Base-by-base conservation (phyloP, 2,329 filamentous ascomycete species). In the Aspergillus caelatus region DNA sequence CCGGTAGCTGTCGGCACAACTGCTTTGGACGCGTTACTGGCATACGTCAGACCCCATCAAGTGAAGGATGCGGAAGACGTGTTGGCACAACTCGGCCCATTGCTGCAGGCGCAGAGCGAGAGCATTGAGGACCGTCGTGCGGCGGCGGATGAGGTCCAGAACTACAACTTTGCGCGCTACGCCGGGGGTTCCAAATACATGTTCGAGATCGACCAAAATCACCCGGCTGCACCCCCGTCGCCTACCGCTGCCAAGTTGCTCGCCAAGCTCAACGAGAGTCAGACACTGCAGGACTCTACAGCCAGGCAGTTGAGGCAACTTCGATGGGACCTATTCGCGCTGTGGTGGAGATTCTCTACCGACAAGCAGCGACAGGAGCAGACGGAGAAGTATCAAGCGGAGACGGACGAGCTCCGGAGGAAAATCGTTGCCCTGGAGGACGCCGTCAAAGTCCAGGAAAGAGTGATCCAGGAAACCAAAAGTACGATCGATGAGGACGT, bases 261-360 rank as follows among this genome's bases (percentile, higher is more conserved):
- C n/a, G 48, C 14, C 14, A 28, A 12, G 4, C 21, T 62, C 23
- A 62, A 62, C 39, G 26, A 57, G 34, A 34, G 9, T 9, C 60
- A 62, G 28, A 16, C 19, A 3, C 28, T 62, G 21, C 28, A 26
- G 8, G 60, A 43, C 54, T 7, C 46, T 43, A 3, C n/a, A 61
- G 28, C 67, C 70, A 9, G 53, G 64, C 12, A 52, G 69, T 4
- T 54, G n/a, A 52, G 60, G n/a, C 68, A 73, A 36, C 58, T 69
- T 19, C 74, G 72, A 34, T 82, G 80, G 80, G 71, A 79, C 12
- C 67, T 82, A 67, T 82, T 82, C 61, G 70, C 78, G 0, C n/a
- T 66, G 2, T 82, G 79, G 79, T 82, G 79, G 79, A 75, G 78
- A 57, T 80, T 72, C 45, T 21, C 43, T 19, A 46, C 43, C 43